Percentiles rank a stretch among this genome's conserved stretches.
Evolutionary conservation across 2,329 filamentous ascomycete genomes (phyloP).

Genomic region (Davidsoniella neocaledoniae): DNA sequence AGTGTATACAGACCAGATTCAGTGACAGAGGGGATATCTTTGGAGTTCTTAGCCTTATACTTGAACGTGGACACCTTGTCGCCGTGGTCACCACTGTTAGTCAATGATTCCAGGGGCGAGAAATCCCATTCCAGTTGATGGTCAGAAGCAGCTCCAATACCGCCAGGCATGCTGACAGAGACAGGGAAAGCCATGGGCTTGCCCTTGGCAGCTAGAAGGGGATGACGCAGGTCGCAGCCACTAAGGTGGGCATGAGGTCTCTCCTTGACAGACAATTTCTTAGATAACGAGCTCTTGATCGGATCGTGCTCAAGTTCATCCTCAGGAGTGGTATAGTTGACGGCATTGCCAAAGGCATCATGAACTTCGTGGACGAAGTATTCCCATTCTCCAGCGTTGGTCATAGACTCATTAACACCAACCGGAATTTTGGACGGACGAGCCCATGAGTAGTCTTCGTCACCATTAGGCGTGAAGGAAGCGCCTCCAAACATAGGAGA

Average conservation of each 20-base stretch:
- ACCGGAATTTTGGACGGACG: conserved; percentile 58
- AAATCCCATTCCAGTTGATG: conserved; percentile 71
- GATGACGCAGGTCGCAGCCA: conserved; percentile 63
- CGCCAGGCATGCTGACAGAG: conserved; percentile 30
- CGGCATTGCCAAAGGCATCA: conserved; percentile 75
- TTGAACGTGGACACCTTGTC: conserved; percentile 39
- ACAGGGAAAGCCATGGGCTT: conserved; percentile 52
- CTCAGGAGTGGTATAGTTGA: conserved; percentile 49
- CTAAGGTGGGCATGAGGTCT: conserved; percentile 56
- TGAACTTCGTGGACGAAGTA: conserved; percentile 86
- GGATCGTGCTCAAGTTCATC: conserved; percentile 53
- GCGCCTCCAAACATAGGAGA: conserved; percentile 57
- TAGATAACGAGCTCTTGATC: conserved; percentile 47
- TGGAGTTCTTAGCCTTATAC: conserved; percentile 42
- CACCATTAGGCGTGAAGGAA: conserved; percentile 41
- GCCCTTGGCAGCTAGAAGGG: conserved; percentile 70
- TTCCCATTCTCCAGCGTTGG: conserved; percentile 61
- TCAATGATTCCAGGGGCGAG: conserved; percentile 53
- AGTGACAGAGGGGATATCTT: conserved; percentile 50
- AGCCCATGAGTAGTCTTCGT: conserved; percentile 57
- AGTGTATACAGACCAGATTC: conserved; percentile 77
- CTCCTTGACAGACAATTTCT: conserved; percentile 73
- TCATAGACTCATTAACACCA: conserved; percentile 78
- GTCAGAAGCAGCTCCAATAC: conserved; percentile 45
- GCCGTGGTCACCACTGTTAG: conserved; percentile 52